phyloP scores from a whole-genome alignment of 257 asterid species.

The Lycium ferocissimum region DNA sequence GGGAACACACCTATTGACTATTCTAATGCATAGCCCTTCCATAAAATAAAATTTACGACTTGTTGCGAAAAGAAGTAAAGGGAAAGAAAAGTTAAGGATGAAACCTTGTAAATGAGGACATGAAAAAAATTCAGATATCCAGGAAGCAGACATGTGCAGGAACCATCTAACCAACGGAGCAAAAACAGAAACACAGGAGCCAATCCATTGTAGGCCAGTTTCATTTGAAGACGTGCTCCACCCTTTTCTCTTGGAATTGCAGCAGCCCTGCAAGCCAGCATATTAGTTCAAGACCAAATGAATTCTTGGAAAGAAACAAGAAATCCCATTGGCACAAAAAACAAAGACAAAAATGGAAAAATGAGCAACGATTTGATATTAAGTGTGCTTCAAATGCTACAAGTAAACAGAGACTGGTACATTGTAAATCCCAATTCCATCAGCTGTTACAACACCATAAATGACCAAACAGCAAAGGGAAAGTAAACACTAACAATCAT shows the following conservation, averaged over 20 bases:
- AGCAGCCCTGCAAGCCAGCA: constrained; percentile 63
- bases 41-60: neutral
- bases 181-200: constrained; percentile 69
- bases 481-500: neutral
- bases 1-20: constrained; percentile 19
- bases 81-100: constrained; percentile 24
- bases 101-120: constrained; percentile 77
- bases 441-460: neutral
- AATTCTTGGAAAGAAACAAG: constrained; percentile 5
- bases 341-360: neutral
- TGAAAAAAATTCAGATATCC: constrained; percentile 67
- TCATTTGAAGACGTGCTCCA: constrained; percentile 80
- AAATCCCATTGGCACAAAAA: neutral
- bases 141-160: constrained; percentile 67
- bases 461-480: neutral
- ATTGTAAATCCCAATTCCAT: neutral
- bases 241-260: constrained; percentile 85
- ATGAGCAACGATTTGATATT: neutral
- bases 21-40: neutral
- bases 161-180: constrained; percentile 82
- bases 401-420: neutral
- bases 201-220: constrained; percentile 70
- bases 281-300: constrained; percentile 1
- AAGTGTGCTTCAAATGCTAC: neutral
- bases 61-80: neutral